These are phyloP conservation scores for Besnoitia besnoiti DNA, from an alignment of 169 alveolate genomes.

Conservation along the genomic window DNA sequence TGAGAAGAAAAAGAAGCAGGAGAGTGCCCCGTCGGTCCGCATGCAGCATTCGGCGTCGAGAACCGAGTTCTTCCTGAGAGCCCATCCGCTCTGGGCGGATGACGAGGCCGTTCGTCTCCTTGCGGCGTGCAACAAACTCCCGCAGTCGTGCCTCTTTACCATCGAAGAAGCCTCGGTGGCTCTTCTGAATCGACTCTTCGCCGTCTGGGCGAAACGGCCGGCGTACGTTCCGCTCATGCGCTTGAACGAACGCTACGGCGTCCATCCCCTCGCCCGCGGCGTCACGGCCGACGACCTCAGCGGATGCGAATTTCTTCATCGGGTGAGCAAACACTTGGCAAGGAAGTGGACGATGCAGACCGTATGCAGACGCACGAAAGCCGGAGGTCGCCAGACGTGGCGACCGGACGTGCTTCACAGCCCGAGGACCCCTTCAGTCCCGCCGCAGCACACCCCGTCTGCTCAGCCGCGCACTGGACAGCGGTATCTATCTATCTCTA, in stretches of 20 bases:
- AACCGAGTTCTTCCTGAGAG: conserved; percentile 8
- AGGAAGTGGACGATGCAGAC: too few relatives aligned
- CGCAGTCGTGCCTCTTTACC: conserved; percentile 61
- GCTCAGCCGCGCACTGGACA: too few relatives aligned
- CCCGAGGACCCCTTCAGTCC: too few relatives aligned
- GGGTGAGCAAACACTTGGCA: conserved; percentile 27
- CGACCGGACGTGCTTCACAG: too few relatives aligned
- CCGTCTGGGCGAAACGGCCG: conserved; percentile 52
- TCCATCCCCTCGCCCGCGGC: conserved; percentile 28
- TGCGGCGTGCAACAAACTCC: conserved; percentile 59
- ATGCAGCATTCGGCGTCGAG: background rate
- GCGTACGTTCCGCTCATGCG: conserved; percentile 62
- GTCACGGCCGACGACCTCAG: background rate
- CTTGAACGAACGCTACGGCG: conserved; percentile 49
- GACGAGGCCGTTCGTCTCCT: conserved; percentile 47
- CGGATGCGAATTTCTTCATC: conserved; percentile 17
- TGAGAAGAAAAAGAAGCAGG: background rate
- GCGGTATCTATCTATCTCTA: too few relatives aligned
- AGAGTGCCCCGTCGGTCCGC: background rate
- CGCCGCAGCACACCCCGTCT: too few relatives aligned
- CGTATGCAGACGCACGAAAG: too few relatives aligned
- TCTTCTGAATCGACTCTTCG: conserved; percentile 48
- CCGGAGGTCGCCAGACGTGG: too few relatives aligned
- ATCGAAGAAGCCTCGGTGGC: conserved; percentile 67
- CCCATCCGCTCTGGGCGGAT: conserved; percentile 12